A percentile compares a stretch with the other conserved stretches of the same genome.
Evolutionary conservation across 495 filamentous ascomycete genomes (phyloP).

Genomic region (Talaromyces thailandensis): DNA sequence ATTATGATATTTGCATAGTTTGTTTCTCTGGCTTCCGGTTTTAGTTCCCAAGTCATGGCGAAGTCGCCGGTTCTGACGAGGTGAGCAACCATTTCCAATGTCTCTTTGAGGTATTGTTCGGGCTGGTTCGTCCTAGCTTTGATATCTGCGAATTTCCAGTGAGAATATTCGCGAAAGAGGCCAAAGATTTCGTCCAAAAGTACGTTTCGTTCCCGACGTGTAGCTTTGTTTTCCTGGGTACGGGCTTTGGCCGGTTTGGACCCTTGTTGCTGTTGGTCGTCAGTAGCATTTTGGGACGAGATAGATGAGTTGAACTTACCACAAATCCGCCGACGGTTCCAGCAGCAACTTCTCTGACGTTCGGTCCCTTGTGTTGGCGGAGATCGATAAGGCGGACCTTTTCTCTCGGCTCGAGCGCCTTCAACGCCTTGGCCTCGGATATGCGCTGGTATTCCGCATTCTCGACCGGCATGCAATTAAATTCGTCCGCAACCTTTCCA

Average conservation of each 20-base stretch:
- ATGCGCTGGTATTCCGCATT: constrained; percentile 64
- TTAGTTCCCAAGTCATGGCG: constrained; percentile 75
- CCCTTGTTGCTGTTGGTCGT: constrained; percentile 23
- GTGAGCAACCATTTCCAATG: constrained; percentile 70
- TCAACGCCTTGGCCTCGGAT: constrained; percentile 48
- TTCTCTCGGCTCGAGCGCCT: constrained; percentile 55
- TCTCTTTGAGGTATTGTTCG: constrained; percentile 82
- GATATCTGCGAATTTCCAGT: constrained; percentile 82
- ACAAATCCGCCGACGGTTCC: constrained; percentile 29
- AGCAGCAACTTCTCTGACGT: constrained; percentile 23
- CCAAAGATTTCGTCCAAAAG: constrained; percentile 74
- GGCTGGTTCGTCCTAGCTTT: constrained; percentile 68
- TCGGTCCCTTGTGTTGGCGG: constrained; percentile 24
- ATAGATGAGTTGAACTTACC: constrained; percentile 20
- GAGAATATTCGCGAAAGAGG: constrained; percentile 73
- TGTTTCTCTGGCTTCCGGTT: constrained; percentile 56
- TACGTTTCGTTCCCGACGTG: constrained; percentile 78
- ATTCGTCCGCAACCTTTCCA: constrained; percentile 65
- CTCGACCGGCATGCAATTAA: constrained; percentile 64
- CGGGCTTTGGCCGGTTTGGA: constrained; percentile 28
- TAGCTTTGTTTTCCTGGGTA: constrained; percentile 67
- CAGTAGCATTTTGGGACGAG: neutral
- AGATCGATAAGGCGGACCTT: constrained; percentile 31
- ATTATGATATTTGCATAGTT: constrained; percentile 37
- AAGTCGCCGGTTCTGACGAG: constrained; percentile 73